These are phyloP conservation scores for Pseudoscleropodium purum DNA, from an alignment of 225 moss, liverwort and hornwort species.

Conservation along the genomic window DNA sequence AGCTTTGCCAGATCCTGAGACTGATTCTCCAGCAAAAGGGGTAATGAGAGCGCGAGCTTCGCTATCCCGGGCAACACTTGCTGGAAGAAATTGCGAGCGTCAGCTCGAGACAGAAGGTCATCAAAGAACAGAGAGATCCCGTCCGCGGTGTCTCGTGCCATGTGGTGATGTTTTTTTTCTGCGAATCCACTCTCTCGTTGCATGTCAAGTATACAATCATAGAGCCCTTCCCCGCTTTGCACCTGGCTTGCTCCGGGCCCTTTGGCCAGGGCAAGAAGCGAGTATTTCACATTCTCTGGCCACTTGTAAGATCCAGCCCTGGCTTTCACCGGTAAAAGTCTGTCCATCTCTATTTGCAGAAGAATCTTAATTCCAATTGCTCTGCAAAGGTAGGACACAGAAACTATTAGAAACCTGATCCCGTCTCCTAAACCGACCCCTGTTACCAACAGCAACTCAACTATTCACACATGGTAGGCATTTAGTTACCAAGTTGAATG, in stretches of 20 bases:
- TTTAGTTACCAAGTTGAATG: not conserved
- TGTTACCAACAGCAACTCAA: not conserved
- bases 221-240: slow-evolving; percentile 43
- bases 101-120: slow-evolving; percentile 33
- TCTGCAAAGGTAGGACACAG: not conserved
- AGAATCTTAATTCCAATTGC: not conserved
- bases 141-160: slow-evolving; percentile 36
- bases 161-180: not conserved
- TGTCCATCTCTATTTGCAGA: slow-evolving; percentile 21
- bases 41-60: slow-evolving; percentile 53
- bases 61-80: slow-evolving; percentile 57
- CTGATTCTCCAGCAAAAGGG: slow-evolving; percentile 48
- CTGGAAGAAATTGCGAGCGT: slow-evolving; percentile 54
- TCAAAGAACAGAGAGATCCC: slow-evolving; percentile 66
- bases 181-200: slow-evolving; percentile 42
- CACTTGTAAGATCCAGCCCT: slow-evolving; percentile 25
- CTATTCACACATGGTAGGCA: not conserved
- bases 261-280: slow-evolving; percentile 58
- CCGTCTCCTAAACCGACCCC: not conserved
- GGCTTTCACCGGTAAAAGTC: slow-evolving; percentile 19
- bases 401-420: not conserved
- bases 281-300: slow-evolving; percentile 47
- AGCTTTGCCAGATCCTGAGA: slow-evolving; percentile 28
- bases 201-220: slow-evolving; percentile 63
- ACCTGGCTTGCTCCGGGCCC: slow-evolving; percentile 62